phyloP scores from a whole-genome alignment of 73 alveolate species.

The Uronychia binucleata region DNA sequence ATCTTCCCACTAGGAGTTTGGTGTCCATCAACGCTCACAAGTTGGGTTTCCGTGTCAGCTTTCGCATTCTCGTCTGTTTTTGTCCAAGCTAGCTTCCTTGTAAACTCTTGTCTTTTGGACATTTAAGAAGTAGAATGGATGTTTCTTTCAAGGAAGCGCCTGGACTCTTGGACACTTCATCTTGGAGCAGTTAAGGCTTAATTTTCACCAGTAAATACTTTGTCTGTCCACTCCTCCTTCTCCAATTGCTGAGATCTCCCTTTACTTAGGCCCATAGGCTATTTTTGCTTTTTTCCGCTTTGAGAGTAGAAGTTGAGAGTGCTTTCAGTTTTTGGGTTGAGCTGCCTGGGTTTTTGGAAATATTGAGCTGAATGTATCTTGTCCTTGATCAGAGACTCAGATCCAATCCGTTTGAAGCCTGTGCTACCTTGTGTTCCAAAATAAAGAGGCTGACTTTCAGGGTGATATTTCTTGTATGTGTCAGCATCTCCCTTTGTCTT shows the following conservation, averaged over 20 bases:
- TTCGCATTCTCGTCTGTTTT: constrained; percentile 24
- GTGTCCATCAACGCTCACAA: constrained; percentile 77
- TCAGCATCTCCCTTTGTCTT: constrained; percentile 76
- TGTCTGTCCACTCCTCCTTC: constrained; percentile 13
- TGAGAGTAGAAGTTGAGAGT: constrained; percentile 38
- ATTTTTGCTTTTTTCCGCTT: constrained; percentile 31
- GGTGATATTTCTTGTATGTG: constrained; percentile 58
- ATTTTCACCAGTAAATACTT: constrained; percentile 33
- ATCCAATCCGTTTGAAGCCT: not conserved
- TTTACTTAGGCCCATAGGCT: not conserved
- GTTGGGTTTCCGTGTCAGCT: constrained; percentile 82
- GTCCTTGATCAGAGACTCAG: not conserved
- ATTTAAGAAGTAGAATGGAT: not conserved
- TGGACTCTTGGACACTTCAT: no score
- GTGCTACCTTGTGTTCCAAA: constrained; percentile 75
- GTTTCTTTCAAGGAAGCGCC: not conserved
- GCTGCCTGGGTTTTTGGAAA: not conserved
- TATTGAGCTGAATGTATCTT: not conserved
- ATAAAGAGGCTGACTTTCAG: constrained; percentile 67
- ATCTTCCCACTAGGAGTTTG: constrained; percentile 92
- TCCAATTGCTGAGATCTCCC: constrained; percentile 15
- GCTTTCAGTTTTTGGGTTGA: constrained; percentile 29
- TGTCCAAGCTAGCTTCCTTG: constrained; percentile 2
- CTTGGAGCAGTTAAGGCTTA: no score
- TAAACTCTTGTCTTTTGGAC: not conserved